These are phyloP conservation scores for Paramecium sexaurelia DNA, from an alignment of 73 alveolate genomes.

Conservation along the genomic window DNA sequence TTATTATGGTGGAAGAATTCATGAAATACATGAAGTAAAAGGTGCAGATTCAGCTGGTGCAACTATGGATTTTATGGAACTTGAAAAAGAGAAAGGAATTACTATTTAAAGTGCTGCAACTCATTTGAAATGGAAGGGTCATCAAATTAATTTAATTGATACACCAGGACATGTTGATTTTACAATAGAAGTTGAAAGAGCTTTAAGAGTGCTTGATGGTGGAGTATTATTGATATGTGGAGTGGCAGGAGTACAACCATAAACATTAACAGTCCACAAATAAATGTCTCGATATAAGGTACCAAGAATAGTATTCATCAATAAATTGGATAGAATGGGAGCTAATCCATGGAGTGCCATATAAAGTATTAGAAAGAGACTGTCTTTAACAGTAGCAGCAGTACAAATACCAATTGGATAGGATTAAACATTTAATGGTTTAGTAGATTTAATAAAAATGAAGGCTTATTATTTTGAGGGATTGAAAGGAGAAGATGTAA, in stretches of 20 bases:
- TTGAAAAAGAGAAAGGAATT: constrained; percentile 97
- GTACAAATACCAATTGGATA: constrained; percentile 83
- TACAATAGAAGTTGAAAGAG: constrained; percentile 98
- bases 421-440: constrained; percentile 84
- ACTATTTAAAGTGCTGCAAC: constrained; percentile 97
- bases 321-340: constrained; percentile 97
- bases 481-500: constrained; percentile 73
- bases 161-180: constrained; percentile 99
- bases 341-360: constrained; percentile 89
- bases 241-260: constrained; percentile 94
- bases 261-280: constrained; percentile 94
- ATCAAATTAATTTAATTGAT: constrained; percentile 90
- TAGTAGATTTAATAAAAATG: constrained; percentile 79
- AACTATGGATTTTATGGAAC: constrained; percentile 98
- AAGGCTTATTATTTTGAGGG: constrained; percentile 89
- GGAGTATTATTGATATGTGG: constrained; percentile 94
- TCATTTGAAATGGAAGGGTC: constrained; percentile 89
- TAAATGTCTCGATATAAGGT: constrained; percentile 93
- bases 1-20: constrained; percentile 93
- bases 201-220: constrained; percentile 96
- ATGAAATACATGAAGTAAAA: constrained; percentile 92
- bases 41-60: constrained; percentile 99
- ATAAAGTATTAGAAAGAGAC: constrained; percentile 75
- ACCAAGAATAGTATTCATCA: constrained; percentile 94
- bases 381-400: constrained; percentile 79